Evolutionary conservation across 192 early-diverging fungal genomes (phyloP), one percentile per base, ranked within the genome.

Genomic region (Spizellomyces sp.): DNA sequence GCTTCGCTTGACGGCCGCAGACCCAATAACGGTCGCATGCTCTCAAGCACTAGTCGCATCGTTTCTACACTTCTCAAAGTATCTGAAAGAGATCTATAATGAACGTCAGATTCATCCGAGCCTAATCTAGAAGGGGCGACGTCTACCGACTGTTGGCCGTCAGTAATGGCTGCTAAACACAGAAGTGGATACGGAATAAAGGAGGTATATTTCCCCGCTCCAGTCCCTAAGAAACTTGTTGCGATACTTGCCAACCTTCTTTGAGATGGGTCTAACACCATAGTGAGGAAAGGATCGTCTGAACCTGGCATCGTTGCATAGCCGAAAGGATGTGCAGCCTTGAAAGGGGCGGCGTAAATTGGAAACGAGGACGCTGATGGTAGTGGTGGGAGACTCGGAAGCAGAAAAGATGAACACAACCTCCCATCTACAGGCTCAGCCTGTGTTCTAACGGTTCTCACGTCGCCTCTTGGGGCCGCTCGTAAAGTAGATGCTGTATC

Each of bases 171-270:
- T 21, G 64, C 64, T 22, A 45, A 50, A 19, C 64, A 5, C 7
- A 66, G 45, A n/a, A 66, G 36, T 48, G 64, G 64, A 8, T 50
- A 17, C 17, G 64, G 64, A 14, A 66, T 48, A 66, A 66, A 66
- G 10, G 48, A 19, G 17, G 64, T 48, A 15, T 41, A 41, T 46
- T 66, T 66, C 21, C 45, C 64, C 0, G 48, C 43, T 48, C 47
- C 64, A 41, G 52, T 36, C 27, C 27, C 46, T 7, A 10, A 36
- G 9, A 62, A 42, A 14, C 42, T 45, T 19, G 64, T 46, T 9
- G 52, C 43, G 19, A 12, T n/a, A 54, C 27, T 50, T 8, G n/a
- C 27, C 36, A 66, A 48, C 5, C 64, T 42, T 46, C 64, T 14
- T 6, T 66, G 48, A 14, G 64, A 66, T 7, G 64, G 21, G n/a